Evolutionary conservation across 495 filamentous ascomycete genomes (phyloP).

Genomic region (Astrothelium subdiscretum): DNA sequence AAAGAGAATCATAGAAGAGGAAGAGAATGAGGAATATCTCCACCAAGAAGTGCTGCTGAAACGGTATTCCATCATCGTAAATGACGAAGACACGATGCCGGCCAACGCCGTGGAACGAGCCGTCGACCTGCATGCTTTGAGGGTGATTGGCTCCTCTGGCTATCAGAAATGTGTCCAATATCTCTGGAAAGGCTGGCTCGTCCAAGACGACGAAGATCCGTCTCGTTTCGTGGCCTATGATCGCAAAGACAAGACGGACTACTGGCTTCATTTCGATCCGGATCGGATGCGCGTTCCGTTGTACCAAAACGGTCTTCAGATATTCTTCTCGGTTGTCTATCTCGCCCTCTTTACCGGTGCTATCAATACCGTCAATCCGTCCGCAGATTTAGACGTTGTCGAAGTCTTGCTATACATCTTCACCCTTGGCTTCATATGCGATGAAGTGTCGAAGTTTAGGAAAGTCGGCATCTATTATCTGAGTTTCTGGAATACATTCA

Average conservation of each 20-base stretch:
- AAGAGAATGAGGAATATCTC: conserved; percentile 64
- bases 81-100: conserved; percentile 58
- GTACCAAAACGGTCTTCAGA: conserved; percentile 85
- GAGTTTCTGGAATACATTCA: conserved; percentile 94
- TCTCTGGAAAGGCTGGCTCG: conserved; percentile 92
- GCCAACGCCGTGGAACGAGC: conserved; percentile 84
- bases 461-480: conserved; percentile 84
- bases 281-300: conserved; percentile 84
- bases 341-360: conserved; percentile 76
- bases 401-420: conserved; percentile 82
- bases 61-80: conserved; percentile 69
- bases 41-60: conserved; percentile 77
- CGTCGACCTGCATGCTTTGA: conserved; percentile 81
- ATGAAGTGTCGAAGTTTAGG: conserved; percentile 78
- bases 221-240: conserved; percentile 75
- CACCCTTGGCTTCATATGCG: conserved; percentile 83
- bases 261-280: conserved; percentile 76
- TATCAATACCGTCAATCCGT: conserved; percentile 80
- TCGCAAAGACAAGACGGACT: conserved; percentile 58
- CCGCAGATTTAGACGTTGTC: conserved; percentile 69
- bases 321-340: conserved; percentile 72
- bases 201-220: conserved; percentile 84
- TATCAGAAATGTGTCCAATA: conserved; percentile 90
- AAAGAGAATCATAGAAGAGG: conserved; percentile 82
- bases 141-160: conserved; percentile 79